A percentile compares a stretch with the other conserved stretches of the same genome.
These are phyloP conservation scores for Eucommia ulmoides DNA, from an alignment of 257 asterid species.

Conservation along the genomic window DNA sequence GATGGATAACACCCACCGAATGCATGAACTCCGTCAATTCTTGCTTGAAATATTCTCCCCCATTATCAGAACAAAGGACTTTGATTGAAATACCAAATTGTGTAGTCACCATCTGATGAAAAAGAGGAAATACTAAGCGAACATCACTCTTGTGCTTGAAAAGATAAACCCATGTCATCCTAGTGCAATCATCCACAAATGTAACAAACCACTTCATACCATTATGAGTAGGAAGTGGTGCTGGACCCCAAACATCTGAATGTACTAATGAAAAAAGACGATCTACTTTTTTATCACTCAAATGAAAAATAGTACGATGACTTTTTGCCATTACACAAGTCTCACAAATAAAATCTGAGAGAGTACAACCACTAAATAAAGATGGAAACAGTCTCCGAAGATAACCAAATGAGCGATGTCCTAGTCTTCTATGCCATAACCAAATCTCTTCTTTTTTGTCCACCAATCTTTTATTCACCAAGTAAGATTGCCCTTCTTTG, in stretches of 20 bases:
- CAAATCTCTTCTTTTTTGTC: background rate
- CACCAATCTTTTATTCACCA: too few relatives aligned
- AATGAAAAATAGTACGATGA: background rate
- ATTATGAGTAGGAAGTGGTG: background rate
- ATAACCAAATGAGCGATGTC: background rate
- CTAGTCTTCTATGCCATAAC: background rate
- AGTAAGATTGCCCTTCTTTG: background rate
- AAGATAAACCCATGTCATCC: background rate
- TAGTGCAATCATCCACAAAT: background rate
- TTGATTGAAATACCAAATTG: too few relatives aligned
- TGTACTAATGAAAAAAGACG: background rate
- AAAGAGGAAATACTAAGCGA: background rate
- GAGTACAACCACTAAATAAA: too few relatives aligned
- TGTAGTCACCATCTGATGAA: background rate
- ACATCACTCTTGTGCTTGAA: background rate
- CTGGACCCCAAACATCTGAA: background rate
- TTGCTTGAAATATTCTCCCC: background rate
- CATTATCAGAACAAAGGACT: background rate
- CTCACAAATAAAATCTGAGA: background rate
- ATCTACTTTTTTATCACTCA: background rate
- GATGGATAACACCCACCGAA: background rate
- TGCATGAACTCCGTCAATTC: background rate
- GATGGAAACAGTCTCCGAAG: background rate
- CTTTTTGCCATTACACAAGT: background rate
- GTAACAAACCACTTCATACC: background rate